These are phyloP conservation scores for Agroathelia rolfsii DNA, from an alignment of 1,284 basidiomycete species.

Conservation along the genomic window DNA sequence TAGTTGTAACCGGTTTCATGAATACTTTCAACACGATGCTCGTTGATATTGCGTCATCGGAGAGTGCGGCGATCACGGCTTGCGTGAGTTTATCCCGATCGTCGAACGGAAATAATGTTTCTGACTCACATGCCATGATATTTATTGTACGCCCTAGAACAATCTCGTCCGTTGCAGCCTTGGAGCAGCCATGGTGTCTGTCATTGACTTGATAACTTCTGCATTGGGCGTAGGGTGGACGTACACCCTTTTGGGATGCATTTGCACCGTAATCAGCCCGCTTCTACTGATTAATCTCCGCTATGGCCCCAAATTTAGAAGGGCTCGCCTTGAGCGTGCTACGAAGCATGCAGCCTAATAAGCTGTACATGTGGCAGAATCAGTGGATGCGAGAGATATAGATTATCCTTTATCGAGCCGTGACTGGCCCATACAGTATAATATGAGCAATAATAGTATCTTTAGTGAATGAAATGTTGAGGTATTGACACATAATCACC, in stretches of 20 bases:
- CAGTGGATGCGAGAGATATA: no score
- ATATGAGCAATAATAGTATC: no score
- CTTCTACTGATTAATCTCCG: no score
- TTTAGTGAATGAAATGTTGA: no score
- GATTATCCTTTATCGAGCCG: no score
- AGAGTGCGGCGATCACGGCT: conserved; percentile 55
- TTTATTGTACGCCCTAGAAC: conserved; percentile 30
- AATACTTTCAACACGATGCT: conserved; percentile 39
- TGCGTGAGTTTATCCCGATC: conserved; percentile 32
- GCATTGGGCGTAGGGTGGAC: conserved; percentile 39
- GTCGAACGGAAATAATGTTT: neutral
- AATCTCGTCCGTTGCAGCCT: conserved; percentile 48
- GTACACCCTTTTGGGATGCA: conserved; percentile 33
- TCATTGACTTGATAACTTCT: conserved; percentile 35
- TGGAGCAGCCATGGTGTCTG: conserved; percentile 37
- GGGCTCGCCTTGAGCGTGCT: no score
- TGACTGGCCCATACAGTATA: no score
- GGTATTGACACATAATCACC: no score
- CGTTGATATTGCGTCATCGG: conserved; percentile 48
- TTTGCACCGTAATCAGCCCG: conserved; percentile 30
- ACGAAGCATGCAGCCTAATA: no score
- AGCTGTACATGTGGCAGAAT: no score
- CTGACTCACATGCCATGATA: conserved; percentile 3
- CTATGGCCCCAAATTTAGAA: no score
- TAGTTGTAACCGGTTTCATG: neutral